These are phyloP conservation scores for Peronospora belbahrii DNA, from an alignment of 352 stramenopile species.

Conservation along the genomic window DNA sequence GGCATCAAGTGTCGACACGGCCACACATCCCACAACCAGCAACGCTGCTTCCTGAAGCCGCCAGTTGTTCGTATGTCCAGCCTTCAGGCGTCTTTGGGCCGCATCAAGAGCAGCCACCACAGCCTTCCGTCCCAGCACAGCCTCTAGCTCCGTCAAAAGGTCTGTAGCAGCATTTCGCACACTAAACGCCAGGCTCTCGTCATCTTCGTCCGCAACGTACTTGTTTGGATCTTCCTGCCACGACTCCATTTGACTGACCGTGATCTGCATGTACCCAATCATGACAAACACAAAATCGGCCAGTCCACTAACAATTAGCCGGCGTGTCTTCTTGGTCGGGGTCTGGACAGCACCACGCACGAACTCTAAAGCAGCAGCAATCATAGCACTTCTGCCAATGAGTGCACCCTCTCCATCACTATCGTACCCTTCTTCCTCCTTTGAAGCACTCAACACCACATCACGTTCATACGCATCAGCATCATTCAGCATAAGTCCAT, in stretches of 20 bases:
- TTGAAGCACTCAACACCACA: slow-evolving; percentile 39
- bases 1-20: slow-evolving; percentile 43
- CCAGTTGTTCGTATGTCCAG: slow-evolving; percentile 43
- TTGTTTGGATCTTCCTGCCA: slow-evolving; percentile 80
- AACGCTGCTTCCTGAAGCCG: slow-evolving; percentile 67
- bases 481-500: slow-evolving; percentile 39
- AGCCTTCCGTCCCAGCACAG: slow-evolving; percentile 53
- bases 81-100: slow-evolving; percentile 54
- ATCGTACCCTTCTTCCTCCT: slow-evolving; percentile 69
- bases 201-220: slow-evolving; percentile 80
- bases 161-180: slow-evolving; percentile 66
- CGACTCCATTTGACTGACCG: slow-evolving; percentile 54
- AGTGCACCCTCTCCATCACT: slow-evolving; percentile 64
- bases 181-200: slow-evolving; percentile 74
- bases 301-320: slow-evolving; percentile 46
- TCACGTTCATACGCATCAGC: slow-evolving; percentile 45
- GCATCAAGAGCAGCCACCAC: slow-evolving; percentile 47
- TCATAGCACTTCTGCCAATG: slow-evolving; percentile 56
- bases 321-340: slow-evolving; percentile 73
- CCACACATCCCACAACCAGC: slow-evolving; percentile 61
- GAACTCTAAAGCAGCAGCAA: slow-evolving; percentile 71
- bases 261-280: slow-evolving; percentile 84
- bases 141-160: slow-evolving; percentile 55
- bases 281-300: slow-evolving; percentile 68
- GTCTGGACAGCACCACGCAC: slow-evolving; percentile 58